Evolutionary conservation across 345 rosid species (phyloP).

Genomic region (Salix arbutifolia): DNA sequence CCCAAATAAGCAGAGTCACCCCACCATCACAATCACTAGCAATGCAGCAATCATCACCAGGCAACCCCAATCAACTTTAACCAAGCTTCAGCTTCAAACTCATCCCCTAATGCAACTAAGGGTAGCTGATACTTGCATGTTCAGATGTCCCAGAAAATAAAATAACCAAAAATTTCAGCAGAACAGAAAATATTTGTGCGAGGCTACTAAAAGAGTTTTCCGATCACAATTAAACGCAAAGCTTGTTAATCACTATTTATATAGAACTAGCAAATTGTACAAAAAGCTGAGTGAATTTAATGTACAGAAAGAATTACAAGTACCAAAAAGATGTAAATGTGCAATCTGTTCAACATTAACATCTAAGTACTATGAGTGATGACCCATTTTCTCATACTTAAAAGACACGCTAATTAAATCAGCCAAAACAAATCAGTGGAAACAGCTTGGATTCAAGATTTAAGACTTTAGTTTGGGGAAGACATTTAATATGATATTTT

Average conservation of each 20-base stretch:
- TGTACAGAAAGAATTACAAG: background rate
- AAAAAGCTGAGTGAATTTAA: background rate
- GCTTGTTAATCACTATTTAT: background rate
- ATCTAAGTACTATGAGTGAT: background rate
- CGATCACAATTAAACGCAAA: too few relatives aligned
- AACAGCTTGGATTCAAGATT: background rate
- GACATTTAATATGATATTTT: too few relatives aligned
- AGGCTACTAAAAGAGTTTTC: background rate
- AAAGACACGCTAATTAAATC: background rate
- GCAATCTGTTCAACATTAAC: background rate
- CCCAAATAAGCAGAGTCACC: background rate
- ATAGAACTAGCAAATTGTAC: background rate
- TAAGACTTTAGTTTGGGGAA: background rate
- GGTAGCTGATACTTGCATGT: background rate
- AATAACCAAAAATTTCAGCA: conserved; percentile 1
- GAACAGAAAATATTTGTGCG: background rate
- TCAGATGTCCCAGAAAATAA: background rate
- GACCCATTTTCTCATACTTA: background rate
- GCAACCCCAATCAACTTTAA: background rate
- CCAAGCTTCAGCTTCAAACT: background rate
- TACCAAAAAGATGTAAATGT: background rate
- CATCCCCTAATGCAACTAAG: background rate
- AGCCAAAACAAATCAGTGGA: background rate
- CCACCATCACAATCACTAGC: background rate
- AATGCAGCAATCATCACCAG: background rate